A percentile compares a stretch with the other conserved stretches of the same genome.
Evolutionary conservation across 2,329 filamentous ascomycete genomes (phyloP).

Genomic region (Trichoderma sp.): DNA sequence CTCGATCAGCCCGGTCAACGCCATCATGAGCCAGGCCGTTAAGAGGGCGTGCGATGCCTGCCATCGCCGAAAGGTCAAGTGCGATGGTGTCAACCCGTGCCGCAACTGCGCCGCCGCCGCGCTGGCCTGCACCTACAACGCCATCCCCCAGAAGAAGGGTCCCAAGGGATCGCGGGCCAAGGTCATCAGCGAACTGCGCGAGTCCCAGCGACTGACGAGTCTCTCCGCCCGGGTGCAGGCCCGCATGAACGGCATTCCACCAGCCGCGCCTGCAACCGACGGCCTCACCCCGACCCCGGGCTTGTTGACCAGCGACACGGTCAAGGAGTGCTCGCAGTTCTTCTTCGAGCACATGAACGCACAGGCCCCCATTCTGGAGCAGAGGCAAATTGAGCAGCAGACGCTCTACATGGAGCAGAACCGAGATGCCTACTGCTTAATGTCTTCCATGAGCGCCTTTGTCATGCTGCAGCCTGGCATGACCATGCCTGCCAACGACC

Average conservation of each 20-base stretch:
- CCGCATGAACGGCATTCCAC: slow-evolving; percentile 59
- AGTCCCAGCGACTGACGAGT: slow-evolving; percentile 68
- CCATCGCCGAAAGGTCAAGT: slow-evolving; percentile 75
- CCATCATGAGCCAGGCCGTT: slow-evolving; percentile 55
- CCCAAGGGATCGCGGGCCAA: slow-evolving; percentile 75
- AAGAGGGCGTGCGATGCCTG: slow-evolving; percentile 73
- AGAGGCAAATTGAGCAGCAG: slow-evolving; percentile 61
- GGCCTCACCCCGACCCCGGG: slow-evolving; percentile 60
- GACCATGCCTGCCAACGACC: slow-evolving; percentile 60
- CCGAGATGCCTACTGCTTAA: slow-evolving; percentile 65
- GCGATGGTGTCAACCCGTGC: slow-evolving; percentile 71
- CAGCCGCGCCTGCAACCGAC: slow-evolving; percentile 52
- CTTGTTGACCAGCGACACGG: slow-evolving; percentile 63
- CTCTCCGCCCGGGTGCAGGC: slow-evolving; percentile 65
- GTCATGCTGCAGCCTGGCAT: slow-evolving; percentile 72
- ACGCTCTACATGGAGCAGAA: slow-evolving; percentile 64
- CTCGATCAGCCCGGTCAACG: no score
- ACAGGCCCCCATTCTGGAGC: slow-evolving; percentile 65
- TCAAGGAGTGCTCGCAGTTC: slow-evolving; percentile 69
- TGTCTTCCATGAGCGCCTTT: slow-evolving; percentile 68
- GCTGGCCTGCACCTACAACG: slow-evolving; percentile 73
- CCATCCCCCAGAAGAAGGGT: slow-evolving; percentile 75
- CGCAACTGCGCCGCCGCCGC: slow-evolving; percentile 70
- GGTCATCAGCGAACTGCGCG: slow-evolving; percentile 73
- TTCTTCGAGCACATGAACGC: slow-evolving; percentile 71